Conservation (phyloP, 148 eudicot genomes). For the Camellia sinensis region DNA sequence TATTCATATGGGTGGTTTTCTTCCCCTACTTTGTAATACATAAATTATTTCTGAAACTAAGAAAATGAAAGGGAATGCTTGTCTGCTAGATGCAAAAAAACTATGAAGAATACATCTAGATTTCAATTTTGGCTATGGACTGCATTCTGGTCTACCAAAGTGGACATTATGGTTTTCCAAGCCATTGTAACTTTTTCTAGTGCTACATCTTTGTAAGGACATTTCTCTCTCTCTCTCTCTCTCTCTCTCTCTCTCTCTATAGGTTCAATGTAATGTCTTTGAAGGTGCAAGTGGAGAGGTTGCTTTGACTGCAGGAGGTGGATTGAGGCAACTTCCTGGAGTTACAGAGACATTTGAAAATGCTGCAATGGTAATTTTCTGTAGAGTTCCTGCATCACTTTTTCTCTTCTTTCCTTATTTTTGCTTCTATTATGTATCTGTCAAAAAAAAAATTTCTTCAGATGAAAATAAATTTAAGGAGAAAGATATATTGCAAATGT, state of each 20-base stretch:
- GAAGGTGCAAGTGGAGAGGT: slow-evolving; percentile 88
- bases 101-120: background rate
- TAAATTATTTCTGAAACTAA: background rate
- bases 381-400: background rate
- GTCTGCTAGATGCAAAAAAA: background rate
- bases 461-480: background rate
- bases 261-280: slow-evolving; percentile 87
- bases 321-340: slow-evolving; percentile 78
- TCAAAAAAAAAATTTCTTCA: background rate
- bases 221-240: too few species aligned
- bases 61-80: background rate
- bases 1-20: background rate
- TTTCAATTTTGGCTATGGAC: background rate
- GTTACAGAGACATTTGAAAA: slow-evolving; percentile 50
- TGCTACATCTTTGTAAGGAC: background rate
- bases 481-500: background rate
- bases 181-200: background rate
- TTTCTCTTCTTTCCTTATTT: background rate
- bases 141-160: background rate
- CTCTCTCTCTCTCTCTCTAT: slow-evolving; percentile 4
- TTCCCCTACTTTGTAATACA: background rate
- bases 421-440: background rate
- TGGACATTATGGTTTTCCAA: background rate
- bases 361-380: slow-evolving; percentile 75
- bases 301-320: slow-evolving; percentile 82